Percentiles rank a stretch among this genome's conserved stretches.
Evolutionary conservation across 2,329 filamentous ascomycete genomes (phyloP).

Genomic region (Phialophora expanda): DNA sequence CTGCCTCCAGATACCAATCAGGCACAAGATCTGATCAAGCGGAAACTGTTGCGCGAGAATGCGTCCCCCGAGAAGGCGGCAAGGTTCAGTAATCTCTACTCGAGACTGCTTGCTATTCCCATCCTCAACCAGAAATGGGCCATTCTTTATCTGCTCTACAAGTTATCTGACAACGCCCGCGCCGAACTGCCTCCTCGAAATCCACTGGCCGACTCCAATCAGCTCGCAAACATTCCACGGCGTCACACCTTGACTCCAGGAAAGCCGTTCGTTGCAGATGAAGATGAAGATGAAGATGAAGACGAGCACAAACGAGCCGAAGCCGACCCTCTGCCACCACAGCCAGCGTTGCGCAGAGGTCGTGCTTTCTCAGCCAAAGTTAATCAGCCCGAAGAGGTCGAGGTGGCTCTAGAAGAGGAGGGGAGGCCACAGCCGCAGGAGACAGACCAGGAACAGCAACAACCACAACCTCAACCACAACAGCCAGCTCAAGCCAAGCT

Average conservation of each 20-base stretch:
- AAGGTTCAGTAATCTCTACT: slow-evolving; percentile 88
- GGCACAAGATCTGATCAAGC: slow-evolving; percentile 89
- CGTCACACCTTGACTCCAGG: slow-evolving; percentile 22
- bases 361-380: slow-evolving; percentile 15
- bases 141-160: slow-evolving; percentile 88
- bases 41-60: slow-evolving; percentile 79
- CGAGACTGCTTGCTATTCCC: slow-evolving; percentile 83
- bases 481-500: slow-evolving; percentile 17
- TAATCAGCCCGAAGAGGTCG: slow-evolving; percentile 14
- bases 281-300: slow-evolving; percentile 25
- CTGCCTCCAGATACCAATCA: slow-evolving; percentile 70
- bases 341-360: not conserved
- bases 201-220: slow-evolving; percentile 50
- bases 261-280: slow-evolving; percentile 24
- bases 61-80: slow-evolving; percentile 75
- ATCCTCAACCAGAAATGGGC: slow-evolving; percentile 96
- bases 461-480: slow-evolving; percentile 5
- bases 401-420: slow-evolving; percentile 18
- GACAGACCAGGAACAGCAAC: slow-evolving; percentile 4
- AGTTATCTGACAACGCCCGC: slow-evolving; percentile 70
- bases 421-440: not conserved
- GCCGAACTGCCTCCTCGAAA: slow-evolving; percentile 54
- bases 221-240: slow-evolving; percentile 39
- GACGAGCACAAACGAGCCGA: slow-evolving; percentile 7
- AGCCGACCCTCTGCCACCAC: slow-evolving; percentile 2